These are phyloP conservation scores for Magnusiomyces sp. DNA, from an alignment of 1,139 yeast species.

Conservation along the genomic window DNA sequence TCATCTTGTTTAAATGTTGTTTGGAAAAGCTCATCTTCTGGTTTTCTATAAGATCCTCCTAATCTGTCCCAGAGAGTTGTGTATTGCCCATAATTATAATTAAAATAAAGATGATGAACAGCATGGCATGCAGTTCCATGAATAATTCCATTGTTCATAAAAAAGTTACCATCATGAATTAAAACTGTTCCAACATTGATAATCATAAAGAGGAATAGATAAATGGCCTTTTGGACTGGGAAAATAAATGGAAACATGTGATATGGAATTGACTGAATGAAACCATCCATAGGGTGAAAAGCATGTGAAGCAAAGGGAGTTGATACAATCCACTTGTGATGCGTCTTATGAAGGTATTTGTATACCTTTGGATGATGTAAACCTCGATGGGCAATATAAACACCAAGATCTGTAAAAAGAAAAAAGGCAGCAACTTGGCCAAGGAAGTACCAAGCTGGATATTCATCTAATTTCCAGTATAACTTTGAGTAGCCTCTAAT, in stretches of 20 bases:
- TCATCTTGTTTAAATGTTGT: conserved; percentile 49
- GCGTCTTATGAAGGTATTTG: conserved; percentile 90
- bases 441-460: conserved; percentile 58
- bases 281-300: conserved; percentile 97
- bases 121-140: conserved; percentile 99
- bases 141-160: conserved; percentile 86
- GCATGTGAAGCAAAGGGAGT: conserved; percentile 98
- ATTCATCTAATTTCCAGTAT: conserved; percentile 55
- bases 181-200: conserved; percentile 97
- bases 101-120: conserved; percentile 90
- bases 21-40: conserved; percentile 78
- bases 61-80: conserved; percentile 96
- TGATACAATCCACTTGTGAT: conserved; percentile 97
- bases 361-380: conserved; percentile 87
- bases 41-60: conserved; percentile 87
- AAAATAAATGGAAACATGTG: conserved; percentile 83
- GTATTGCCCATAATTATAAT: conserved; percentile 96
- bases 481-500: conserved; percentile 73
- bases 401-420: conserved; percentile 87
- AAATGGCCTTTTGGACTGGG: conserved; percentile 84
- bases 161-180: conserved; percentile 96
- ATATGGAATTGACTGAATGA: conserved; percentile 84
- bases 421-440: conserved; percentile 69
- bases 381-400: conserved; percentile 85
- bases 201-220: conserved; percentile 71